Evolutionary conservation across 129 eudicot species (phyloP).

Genomic region (Arctium lappa): DNA sequence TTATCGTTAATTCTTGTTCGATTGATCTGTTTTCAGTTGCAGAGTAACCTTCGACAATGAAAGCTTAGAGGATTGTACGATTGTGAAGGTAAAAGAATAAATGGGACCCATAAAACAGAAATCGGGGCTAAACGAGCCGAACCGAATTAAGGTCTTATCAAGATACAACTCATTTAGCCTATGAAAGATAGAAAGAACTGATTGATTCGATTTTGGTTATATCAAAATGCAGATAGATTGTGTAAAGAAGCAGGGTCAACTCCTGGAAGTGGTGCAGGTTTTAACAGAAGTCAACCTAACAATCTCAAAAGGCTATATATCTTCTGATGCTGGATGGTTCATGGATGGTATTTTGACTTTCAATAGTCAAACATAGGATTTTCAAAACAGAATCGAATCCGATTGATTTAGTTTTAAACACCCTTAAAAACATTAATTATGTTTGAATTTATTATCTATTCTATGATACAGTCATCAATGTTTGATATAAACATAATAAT

Average conservation of each 20-base stretch:
- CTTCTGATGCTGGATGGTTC: constrained; percentile 85
- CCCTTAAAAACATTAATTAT: not conserved
- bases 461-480: too few species aligned
- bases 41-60: constrained; percentile 72
- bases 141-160: not conserved
- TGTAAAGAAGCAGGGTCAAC: constrained; percentile 66
- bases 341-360: constrained; percentile 61
- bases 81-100: constrained; percentile 53
- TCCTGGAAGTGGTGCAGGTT: constrained; percentile 75
- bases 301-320: constrained; percentile 68
- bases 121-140: not conserved
- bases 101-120: not conserved
- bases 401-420: not conserved
- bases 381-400: not conserved
- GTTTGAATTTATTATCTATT: constrained; percentile 19
- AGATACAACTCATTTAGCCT: constrained; percentile 2
- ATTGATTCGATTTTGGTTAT: constrained; percentile 1
- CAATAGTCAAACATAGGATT: not conserved
- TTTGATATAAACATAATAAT: too few species aligned
- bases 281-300: constrained; percentile 68
- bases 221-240: constrained; percentile 56
- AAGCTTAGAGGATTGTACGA: constrained; percentile 59
- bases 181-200: not conserved
- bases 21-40: constrained; percentile 37
- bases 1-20: not conserved